Evolutionary conservation across 1,284 basidiomycete genomes (phyloP).

Genomic region (Cutaneotrichosporon sp.): DNA sequence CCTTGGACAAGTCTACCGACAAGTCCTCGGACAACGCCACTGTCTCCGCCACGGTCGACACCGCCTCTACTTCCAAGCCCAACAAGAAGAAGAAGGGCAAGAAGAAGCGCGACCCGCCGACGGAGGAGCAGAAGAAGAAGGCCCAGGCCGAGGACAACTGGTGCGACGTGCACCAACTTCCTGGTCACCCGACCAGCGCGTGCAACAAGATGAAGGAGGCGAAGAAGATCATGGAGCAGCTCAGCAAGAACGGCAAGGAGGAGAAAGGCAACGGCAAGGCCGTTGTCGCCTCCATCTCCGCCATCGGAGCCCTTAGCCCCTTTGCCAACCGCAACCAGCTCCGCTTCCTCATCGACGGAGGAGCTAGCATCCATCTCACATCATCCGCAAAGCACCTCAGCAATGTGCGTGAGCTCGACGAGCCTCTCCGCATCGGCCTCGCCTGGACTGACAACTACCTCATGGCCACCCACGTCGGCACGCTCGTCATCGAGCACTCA

Average conservation of each 20-base stretch:
- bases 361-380: neutral
- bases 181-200: neutral
- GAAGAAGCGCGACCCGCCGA: neutral
- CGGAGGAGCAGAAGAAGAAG: neutral
- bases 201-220: neutral
- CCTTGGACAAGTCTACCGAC: neutral
- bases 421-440: neutral
- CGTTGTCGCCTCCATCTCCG: neutral
- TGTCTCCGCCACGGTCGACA: too few species aligned
- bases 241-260: neutral
- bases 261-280: neutral
- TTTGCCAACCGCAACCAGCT: neutral
- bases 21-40: neutral
- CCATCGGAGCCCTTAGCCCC: neutral
- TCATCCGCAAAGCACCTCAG: neutral
- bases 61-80: neutral
- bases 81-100: neutral
- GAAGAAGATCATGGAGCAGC: neutral
- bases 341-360: neutral
- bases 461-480: neutral
- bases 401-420: neutral
- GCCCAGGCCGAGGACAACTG: neutral
- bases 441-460: neutral
- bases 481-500: neutral
- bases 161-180: neutral